Evolutionary conservation across 805 yeast species (phyloP), one percentile per base, ranked within the genome.

Genomic region (Starmera caribaea): DNA sequence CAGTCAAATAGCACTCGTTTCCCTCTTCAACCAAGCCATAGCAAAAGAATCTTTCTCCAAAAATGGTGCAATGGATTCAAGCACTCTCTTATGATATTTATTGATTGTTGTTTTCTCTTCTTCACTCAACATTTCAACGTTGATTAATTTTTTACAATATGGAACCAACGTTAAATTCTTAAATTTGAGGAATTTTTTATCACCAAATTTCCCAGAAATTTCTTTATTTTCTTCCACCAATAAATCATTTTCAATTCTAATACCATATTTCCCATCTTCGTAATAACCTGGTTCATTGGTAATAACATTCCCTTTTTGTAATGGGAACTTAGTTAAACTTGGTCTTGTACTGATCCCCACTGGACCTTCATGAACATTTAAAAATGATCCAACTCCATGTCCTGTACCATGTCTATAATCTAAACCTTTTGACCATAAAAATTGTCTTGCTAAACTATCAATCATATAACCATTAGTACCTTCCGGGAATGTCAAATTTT

Each of bases 241-340:
- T 34, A 92, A 58, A 49, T 88, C 89, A 55, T 87, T 83, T 61
- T 92, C 98, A 40, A 92, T 76, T 48, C 98, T 71, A 44, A 90
- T 74, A 10, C 98, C 98, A 58, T 74, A 88, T 44, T 80, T 77
- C n/a, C 89, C 90, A 50, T 86, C 95, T 46, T 81, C 76, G 59
- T 92, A 92, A 58, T 68, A 90, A 0, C 98, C 98, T 0, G 98
- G 98, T 59, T 92, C 98, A 61, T 89, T 89, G 38, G 94, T 81
- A 32, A 87, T 63, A 17, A 89, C 71, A 49, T 81, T 85, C 5
- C 97, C 97, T 12, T 67, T 66, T 40, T 68, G 61, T 36, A 73
- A 58, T 6, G 87, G 77, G 34, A 70, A 72, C 9, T 73, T 66
- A 29, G 66, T 62, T 21, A 73, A 62, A 13, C 70, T 63, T 21